These are phyloP conservation scores for Neckera pumila DNA, from an alignment of 225 moss, liverwort and hornwort genomes.

Conservation along the genomic window DNA sequence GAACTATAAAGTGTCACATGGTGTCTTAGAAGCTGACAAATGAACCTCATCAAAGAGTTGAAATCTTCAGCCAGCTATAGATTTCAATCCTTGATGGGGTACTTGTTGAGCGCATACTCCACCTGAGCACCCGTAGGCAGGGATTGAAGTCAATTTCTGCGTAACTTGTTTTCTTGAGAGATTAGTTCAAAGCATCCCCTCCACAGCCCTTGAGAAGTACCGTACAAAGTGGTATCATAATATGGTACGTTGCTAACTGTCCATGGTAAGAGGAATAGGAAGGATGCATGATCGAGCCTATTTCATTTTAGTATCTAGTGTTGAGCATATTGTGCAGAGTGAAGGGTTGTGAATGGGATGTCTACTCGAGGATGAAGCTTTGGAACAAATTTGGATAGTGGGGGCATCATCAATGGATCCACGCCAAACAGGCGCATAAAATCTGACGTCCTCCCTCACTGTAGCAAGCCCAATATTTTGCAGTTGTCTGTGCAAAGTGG, in stretches of 20 bases:
- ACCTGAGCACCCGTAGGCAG: background rate
- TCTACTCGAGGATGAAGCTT: background rate
- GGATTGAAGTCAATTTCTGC: background rate
- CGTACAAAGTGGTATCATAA: background rate
- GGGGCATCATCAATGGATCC: background rate
- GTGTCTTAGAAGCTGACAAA: background rate
- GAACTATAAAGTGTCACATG: background rate
- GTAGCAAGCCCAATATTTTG: background rate
- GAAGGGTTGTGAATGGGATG: background rate
- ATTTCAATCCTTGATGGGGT: background rate
- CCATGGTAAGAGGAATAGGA: background rate
- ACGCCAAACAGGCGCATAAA: background rate
- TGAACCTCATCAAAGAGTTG: background rate
- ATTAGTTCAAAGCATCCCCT: background rate
- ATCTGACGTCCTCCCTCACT: background rate
- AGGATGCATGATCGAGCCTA: background rate
- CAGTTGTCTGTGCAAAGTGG: background rate
- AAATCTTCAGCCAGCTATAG: background rate
- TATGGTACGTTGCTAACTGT: background rate
- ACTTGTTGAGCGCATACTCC: background rate
- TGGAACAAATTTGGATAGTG: background rate
- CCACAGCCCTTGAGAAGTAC: background rate
- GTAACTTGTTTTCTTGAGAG: background rate
- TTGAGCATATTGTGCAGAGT: background rate
- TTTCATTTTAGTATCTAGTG: background rate